Percentiles rank a stretch among this genome's conserved stretches.
Evolutionary conservation across 2,329 filamentous ascomycete species (phyloP).

Genomic region (Trichoderma aggressivum): DNA sequence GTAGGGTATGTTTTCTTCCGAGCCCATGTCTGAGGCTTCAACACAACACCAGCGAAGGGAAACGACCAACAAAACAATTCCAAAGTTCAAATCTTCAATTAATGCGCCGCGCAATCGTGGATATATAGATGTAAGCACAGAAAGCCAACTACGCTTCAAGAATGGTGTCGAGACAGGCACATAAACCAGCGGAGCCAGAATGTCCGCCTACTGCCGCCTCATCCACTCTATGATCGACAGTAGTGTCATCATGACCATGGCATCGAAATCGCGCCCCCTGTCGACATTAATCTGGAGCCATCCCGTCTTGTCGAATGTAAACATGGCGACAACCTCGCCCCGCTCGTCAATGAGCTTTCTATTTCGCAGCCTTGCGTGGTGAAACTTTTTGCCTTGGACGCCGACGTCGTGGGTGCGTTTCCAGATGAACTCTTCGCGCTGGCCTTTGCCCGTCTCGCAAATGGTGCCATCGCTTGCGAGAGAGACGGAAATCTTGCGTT

Average conservation of each 20-base stretch:
- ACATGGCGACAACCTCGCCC: constrained; percentile 20
- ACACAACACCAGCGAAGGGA: not conserved
- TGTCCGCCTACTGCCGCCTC: constrained; percentile 9
- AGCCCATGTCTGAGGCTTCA: not conserved
- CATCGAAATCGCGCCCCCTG: constrained; percentile 20
- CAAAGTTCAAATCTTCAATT: not conserved
- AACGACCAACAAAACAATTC: not conserved
- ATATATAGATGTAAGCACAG: not conserved
- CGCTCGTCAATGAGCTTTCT: constrained; percentile 21
- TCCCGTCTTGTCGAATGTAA: constrained; percentile 19
- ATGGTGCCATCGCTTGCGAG: not conserved
- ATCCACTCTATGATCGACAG: constrained; percentile 21
- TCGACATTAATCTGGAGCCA: constrained; percentile 22
- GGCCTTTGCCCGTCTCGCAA: not conserved
- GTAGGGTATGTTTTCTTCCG: not conserved
- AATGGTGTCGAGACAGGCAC: too few species aligned
- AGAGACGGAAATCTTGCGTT: constrained; percentile 9
- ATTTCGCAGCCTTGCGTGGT: constrained; percentile 8
- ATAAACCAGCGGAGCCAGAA: not conserved
- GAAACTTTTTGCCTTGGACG: constrained; percentile 9
- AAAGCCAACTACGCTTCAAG: not conserved
- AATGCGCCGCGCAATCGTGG: not conserved
- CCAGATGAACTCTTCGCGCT: constrained; percentile 19
- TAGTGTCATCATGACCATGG: constrained; percentile 20
- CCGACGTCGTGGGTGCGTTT: constrained; percentile 20